Evolutionary conservation across 192 early-diverging fungal species (phyloP), one percentile per base, ranked within the genome.

Genomic region (Backusella macrospora): DNA sequence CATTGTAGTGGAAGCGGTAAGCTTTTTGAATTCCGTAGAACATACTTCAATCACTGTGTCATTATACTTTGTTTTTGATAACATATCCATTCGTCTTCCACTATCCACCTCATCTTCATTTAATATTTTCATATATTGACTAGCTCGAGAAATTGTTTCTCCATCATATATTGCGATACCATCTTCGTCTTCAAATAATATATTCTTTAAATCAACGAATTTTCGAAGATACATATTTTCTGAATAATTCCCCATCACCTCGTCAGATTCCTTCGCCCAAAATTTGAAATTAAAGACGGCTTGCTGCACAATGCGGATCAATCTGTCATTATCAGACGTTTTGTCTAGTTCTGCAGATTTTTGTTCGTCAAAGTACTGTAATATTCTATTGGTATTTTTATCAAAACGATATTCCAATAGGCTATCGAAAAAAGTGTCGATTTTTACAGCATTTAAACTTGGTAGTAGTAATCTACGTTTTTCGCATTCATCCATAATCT

Each of bases 361-460:
- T 45, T 67, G 15, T 1, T 67, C 18, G n/a, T 67, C 42, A 67
- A 67, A 45, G 65, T 67, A 67, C 46, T 67, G 65, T 67, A 23
- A 45, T 45, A 67, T 67, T 45, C 40, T 45, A 67, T 67, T 67
- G 40, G 15, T 7, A 67, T 67, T 67, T 42, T 44, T 67, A 44
- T 44, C 65, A 66, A 66, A 66, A 44, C 14, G 65, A 66, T 66
- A 66, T 66, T 66, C 65, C 42, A 39, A 66, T 43, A 66, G 38
- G 7, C 42, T 43, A 15, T 66, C 39, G 40, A 66, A 66, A 23
- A 40, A 3, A 39, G 0, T 65, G 37, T 37, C 59, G 5, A 62
- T 65, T n/a, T 65, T 40, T 65, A 40, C 39, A 65, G 64, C 14
- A 65, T 5, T 65, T 65, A 39, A 65, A 40, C 64, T 65, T 39